These are phyloP conservation scores for Fonsecaea multimorphosa DNA, from an alignment of 2,329 filamentous ascomycete genomes.

Conservation along the genomic window DNA sequence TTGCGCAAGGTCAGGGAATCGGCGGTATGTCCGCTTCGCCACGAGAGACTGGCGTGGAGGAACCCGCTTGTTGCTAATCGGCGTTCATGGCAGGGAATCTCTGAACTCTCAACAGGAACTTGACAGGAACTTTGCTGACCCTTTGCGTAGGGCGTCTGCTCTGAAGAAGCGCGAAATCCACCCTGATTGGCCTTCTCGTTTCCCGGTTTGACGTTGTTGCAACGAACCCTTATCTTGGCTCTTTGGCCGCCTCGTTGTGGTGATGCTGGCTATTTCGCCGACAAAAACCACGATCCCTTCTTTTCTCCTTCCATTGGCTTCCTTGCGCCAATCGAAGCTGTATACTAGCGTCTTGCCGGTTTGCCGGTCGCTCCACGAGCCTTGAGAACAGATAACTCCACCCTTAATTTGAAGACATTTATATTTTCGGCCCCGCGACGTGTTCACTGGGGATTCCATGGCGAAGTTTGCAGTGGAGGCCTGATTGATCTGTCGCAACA, in stretches of 20 bases:
- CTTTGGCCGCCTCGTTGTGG: neutral
- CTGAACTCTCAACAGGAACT: conserved; percentile 3
- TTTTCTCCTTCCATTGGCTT: neutral
- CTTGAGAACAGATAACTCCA: neutral
- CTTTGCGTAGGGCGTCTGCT: conserved; percentile 12
- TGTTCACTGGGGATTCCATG: neutral
- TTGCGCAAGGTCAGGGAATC: neutral
- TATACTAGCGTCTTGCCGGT: neutral
- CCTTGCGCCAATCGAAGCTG: neutral
- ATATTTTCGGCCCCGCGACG: conserved; percentile 6
- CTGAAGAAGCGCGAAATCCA: conserved; percentile 8
- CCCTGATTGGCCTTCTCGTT: conserved; percentile 17
- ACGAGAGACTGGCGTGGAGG: conserved; percentile 1
- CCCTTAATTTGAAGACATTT: neutral
- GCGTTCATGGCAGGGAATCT: neutral
- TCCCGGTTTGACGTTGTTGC: conserved; percentile 4
- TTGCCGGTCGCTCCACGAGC: too few species aligned
- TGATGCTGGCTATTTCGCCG: neutral
- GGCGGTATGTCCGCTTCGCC: conserved; percentile 1
- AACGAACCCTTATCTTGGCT: conserved; percentile 28
- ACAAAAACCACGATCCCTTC: neutral
- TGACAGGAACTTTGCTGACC: conserved; percentile 10
- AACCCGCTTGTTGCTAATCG: neutral
- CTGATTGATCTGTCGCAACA: conserved; percentile 12
- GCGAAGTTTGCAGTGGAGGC: neutral